Percentiles rank a stretch among this genome's conserved stretches.
Evolutionary conservation across 129 eudicot genomes (phyloP).

Genomic region (Chrysanthemum seticuspe): DNA sequence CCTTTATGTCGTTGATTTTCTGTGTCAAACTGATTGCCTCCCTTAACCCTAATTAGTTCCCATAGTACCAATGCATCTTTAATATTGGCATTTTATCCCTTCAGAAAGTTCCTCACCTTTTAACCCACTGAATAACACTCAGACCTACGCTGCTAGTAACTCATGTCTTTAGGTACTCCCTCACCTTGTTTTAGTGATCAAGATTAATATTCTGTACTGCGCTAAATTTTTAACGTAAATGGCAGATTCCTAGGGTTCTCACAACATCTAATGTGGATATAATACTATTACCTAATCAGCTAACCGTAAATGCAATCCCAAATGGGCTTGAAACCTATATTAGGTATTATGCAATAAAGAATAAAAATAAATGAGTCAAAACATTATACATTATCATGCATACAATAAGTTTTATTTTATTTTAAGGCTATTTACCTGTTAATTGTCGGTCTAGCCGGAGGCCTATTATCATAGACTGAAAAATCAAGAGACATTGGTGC

Average conservation of each 20-base stretch:
- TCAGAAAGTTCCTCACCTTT: no score
- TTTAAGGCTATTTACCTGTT: constrained; percentile 59
- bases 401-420: neutral
- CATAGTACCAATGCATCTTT: no score
- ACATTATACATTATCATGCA: neutral
- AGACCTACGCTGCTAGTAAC: no score
- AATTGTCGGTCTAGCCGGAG: constrained; percentile 90
- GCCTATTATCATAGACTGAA: constrained; percentile 67
- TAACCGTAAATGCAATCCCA: neutral
- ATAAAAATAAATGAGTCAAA: neutral
- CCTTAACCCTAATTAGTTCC: no score
- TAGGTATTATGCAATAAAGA: neutral
- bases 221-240: no score
- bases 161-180: no score
- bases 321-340: neutral
- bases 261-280: neutral
- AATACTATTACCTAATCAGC: neutral
- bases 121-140: no score
- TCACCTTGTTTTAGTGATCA: no score
- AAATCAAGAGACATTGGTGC: constrained; percentile 91
- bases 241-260: no score
- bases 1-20: no score
- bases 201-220: neutral
- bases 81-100: no score
- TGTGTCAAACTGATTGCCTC: no score